Percentiles rank a stretch among this genome's conserved stretches.
These are phyloP conservation scores for Nitzschia sp. DNA, from an alignment of 108 stramenopile genomes.

Conservation along the genomic window DNA sequence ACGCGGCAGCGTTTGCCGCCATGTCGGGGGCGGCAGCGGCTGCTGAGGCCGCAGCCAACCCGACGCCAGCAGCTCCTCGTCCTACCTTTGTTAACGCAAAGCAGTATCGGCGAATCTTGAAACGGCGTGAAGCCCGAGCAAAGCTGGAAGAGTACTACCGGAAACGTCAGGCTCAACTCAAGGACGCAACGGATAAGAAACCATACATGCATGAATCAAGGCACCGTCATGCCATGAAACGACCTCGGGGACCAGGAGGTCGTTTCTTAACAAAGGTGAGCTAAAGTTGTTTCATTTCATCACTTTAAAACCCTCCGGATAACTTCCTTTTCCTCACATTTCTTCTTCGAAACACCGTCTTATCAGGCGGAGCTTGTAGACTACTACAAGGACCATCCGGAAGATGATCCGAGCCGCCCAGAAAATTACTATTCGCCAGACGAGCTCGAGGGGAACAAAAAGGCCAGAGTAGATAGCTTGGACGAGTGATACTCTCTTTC, in stretches of 20 bases:
- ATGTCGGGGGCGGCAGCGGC: constrained; percentile 13
- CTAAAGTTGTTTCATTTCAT: neutral
- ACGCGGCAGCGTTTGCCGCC: constrained; percentile 25
- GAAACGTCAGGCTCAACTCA: constrained; percentile 27
- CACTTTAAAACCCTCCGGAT: neutral
- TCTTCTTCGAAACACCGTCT: neutral
- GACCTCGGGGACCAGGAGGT: constrained; percentile 82
- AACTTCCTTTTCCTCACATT: constrained; percentile 1
- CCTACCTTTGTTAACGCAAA: constrained; percentile 88
- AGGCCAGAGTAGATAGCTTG: neutral
- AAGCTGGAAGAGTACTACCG: constrained; percentile 65
- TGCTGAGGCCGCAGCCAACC: neutral
- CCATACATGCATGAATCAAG: constrained; percentile 82
- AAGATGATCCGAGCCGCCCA: constrained; percentile 40
- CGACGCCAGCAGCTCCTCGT: constrained; percentile 30
- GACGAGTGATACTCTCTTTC: neutral
- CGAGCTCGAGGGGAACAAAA: neutral
- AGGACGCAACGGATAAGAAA: constrained; percentile 38
- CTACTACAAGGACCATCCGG: constrained; percentile 52
- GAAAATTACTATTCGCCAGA: neutral
- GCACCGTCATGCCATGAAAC: constrained; percentile 81
- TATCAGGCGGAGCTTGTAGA: constrained; percentile 49
- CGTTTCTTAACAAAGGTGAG: constrained; percentile 82
- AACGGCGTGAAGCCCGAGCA: constrained; percentile 76
- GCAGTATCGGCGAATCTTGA: constrained; percentile 80